Percentiles rank a stretch among this genome's conserved stretches.
Evolutionary conservation across 2,329 filamentous ascomycete species (phyloP).

Genomic region (Daldinia sp.): DNA sequence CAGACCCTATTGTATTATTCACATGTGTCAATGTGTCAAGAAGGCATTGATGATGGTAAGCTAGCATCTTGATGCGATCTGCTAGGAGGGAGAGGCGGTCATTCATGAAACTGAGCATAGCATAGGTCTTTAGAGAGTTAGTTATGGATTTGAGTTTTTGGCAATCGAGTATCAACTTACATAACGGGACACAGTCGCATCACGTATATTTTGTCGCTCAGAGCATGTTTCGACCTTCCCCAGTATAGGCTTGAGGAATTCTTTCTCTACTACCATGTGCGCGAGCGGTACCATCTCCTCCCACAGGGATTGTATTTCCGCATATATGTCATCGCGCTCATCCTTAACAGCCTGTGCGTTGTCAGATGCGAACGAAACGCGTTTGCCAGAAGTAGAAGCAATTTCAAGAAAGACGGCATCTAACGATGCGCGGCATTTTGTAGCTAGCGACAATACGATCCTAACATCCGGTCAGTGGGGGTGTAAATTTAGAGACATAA

Average conservation of each 20-base stretch:
- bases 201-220: conserved; percentile 23
- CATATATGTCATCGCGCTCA: conserved; percentile 44
- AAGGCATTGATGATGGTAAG: conserved; percentile 45
- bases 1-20: conserved; percentile 3
- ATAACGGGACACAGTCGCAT: conserved; percentile 41
- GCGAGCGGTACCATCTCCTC: conserved; percentile 53
- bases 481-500: not conserved
- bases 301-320: conserved; percentile 52
- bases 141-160: not conserved
- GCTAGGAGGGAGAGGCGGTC: conserved; percentile 42
- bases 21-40: conserved; percentile 36
- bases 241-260: conserved; percentile 48
- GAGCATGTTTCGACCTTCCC: conserved; percentile 26
- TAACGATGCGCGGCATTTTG: conserved; percentile 42
- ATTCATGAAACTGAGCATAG: conserved; percentile 47
- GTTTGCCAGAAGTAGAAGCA: conserved; percentile 26
- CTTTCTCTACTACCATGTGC: conserved; percentile 52
- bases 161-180: conserved; percentile 26
- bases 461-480: conserved; percentile 32
- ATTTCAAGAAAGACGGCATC: conserved; percentile 43
- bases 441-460: conserved; percentile 44
- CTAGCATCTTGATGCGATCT: conserved; percentile 38
- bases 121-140: conserved; percentile 41
- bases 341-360: conserved; percentile 35
- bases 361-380: conserved; percentile 1